Evolutionary conservation across 23 red algal species (phyloP), one percentile per base, ranked within the genome.

Genomic region (Gracilaria caudata): DNA sequence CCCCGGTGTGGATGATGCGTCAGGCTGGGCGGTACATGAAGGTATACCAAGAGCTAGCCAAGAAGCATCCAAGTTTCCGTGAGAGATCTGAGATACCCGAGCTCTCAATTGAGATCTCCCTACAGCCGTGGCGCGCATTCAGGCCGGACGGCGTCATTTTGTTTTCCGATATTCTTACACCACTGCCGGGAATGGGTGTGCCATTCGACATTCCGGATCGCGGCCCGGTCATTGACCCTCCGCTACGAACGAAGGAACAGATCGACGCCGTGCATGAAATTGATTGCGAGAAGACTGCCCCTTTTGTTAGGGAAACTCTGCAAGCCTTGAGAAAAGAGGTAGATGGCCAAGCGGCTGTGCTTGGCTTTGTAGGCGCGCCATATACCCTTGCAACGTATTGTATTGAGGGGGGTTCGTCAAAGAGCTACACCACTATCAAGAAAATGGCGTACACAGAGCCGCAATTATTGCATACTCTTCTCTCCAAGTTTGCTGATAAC

Each of bases 1-100:
- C 96, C 7, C 96, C 96, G 0, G 92, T 95, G 11, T 98, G 96
- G 96, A 92, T 98, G 92, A 98, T 98, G 96, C 96, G 96, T 13
- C 96, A 98, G 56, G 96, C 96, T 0, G 96, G 96, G 33, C 64
- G 96, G 19, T 94, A 98, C 81, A 98, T 98, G 96, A 95, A 92
- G 34, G 96, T 90, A 36, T 98, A 98, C 57, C 96, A 94, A 44
- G 92, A 98, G 58, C 75, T 98, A 23, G 92, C 92, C 57, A 98
- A 98, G 77, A 83, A 81, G 66, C 96, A 98, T 79, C 92, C 96
- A 10, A 95, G 92, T 45, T 98, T 98, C 71, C 87, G 96, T 40
- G 96, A 98, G 63, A 83, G 96, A 51, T 98, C 96, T 30, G 96
- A 98, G 81, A 72, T 83, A 45, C 76, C 96, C 1, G 92, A 92